Evolutionary conservation across 75 land plant genomes (phyloP).

Genomic region (Picea glauca): DNA sequence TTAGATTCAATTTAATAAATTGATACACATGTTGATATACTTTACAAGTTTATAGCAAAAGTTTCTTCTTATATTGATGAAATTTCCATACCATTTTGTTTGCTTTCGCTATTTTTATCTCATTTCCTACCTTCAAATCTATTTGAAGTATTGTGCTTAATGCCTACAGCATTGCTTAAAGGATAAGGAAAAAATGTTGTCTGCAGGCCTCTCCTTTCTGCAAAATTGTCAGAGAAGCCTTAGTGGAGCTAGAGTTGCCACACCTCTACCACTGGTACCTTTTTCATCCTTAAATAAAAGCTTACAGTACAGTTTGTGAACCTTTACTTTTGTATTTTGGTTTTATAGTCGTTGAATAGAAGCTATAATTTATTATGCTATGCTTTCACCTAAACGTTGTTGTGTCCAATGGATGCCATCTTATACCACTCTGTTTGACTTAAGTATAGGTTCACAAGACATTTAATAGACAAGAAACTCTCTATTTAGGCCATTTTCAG

Average conservation of each 20-base stretch:
- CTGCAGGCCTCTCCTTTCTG: conserved; percentile 95
- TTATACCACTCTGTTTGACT: too few relatives aligned
- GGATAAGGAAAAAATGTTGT: neutral
- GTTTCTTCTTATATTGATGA: neutral
- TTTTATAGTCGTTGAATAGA: too few relatives aligned
- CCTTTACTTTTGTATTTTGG: too few relatives aligned
- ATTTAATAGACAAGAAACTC: too few relatives aligned
- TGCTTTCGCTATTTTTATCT: neutral
- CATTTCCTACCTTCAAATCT: neutral
- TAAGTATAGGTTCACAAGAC: too few relatives aligned
- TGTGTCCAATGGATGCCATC: too few relatives aligned
- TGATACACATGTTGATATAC: neutral
- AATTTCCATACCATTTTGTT: neutral
- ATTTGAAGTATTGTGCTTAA: neutral
- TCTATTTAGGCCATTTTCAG: too few relatives aligned
- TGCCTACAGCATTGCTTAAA: too few relatives aligned
- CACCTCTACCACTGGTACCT: conserved; percentile 74
- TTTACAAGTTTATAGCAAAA: neutral
- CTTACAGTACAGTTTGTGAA: too few relatives aligned
- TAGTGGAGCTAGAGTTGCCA: conserved; percentile 94
- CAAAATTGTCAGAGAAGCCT: conserved; percentile 84
- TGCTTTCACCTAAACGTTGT: too few relatives aligned
- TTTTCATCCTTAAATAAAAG: too few relatives aligned
- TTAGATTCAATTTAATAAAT: neutral
- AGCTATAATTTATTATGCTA: too few relatives aligned